Base-by-base conservation (phyloP, 1,284 basidiomycete genomes). In the Leccinum pachyderme region DNA sequence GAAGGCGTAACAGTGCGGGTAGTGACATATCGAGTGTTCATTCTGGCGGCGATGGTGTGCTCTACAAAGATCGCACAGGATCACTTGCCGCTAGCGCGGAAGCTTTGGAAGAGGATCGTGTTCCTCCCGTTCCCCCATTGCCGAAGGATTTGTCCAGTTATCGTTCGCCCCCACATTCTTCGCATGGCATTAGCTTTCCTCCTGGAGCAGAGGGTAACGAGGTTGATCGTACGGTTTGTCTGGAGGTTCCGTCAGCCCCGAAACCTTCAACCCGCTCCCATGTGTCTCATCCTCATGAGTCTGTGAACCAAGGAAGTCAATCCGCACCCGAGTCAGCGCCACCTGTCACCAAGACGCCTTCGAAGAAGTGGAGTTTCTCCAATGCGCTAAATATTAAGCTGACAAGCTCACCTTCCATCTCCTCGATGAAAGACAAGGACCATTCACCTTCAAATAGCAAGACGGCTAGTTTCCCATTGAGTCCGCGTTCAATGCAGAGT, bases 321-420 rank as follows among this genome's bases (percentile, higher is more conserved):
- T 74, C 75, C 48, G 72, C 75, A 33, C 71, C 78, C 11, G 76
- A 80, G 51, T 73, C 77, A 54, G 68, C 70, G 3, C 63, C 69
- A 46, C 59, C 57, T 29, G 73, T 77, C 47, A 72, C 79, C 51
- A 88, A 87, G 73, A 88, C 89, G 2, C 88, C 89, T 47, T 91
- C 86, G 41, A 96, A 95, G 78, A 98, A 97, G 74, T 98, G 95
- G 95, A 96, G 93, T 65, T 93, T 98, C 73, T 92, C 92, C 6
- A 90, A 84, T 56, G 91, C 91, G 6, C 77, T 97, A n/a, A 94
- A 89, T 63, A 81, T 93, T 63, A 91, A 86, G 68, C 73, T 92
- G 49, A 80, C 84, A 22, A 80, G 79, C 57, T 84, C 84, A 27
- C 81, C 87, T 44, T 83, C 84, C n/a, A 76, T 77, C n/a, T 75